These are phyloP conservation scores for Nemania sp. DNA, from an alignment of 2,329 filamentous ascomycete genomes.

Conservation along the genomic window DNA sequence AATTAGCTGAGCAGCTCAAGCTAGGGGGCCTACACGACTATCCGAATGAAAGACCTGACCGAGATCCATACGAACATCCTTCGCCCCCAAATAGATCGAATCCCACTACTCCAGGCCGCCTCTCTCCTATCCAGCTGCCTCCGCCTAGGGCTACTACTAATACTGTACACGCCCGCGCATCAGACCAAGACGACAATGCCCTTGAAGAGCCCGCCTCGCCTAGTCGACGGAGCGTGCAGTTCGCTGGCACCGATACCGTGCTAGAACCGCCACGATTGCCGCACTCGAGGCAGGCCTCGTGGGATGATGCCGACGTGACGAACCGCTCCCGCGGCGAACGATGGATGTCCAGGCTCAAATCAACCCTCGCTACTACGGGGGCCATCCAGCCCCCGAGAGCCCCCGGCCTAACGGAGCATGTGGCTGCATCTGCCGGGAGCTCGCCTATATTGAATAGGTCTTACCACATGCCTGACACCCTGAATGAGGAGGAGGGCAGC, in stretches of 20 bases:
- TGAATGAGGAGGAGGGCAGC: slow-evolving; percentile 70
- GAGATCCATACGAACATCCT: slow-evolving; percentile 49
- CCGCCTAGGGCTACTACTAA: slow-evolving; percentile 38
- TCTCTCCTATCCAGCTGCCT: slow-evolving; percentile 39
- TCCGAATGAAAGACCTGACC: slow-evolving; percentile 53
- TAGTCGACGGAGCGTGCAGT: slow-evolving; percentile 79
- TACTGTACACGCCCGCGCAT: slow-evolving; percentile 21
- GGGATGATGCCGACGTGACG: slow-evolving; percentile 72
- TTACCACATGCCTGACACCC: slow-evolving; percentile 58
- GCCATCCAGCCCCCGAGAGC: slow-evolving; percentile 61
- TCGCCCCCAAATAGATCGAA: slow-evolving; percentile 44
- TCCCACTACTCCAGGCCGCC: slow-evolving; percentile 37
- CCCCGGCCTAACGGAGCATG: slow-evolving; percentile 52
- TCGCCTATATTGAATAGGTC: slow-evolving; percentile 63
- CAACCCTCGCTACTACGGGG: slow-evolving; percentile 71
- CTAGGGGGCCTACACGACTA: slow-evolving; percentile 53
- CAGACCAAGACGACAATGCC: slow-evolving; percentile 39
- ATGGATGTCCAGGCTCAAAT: slow-evolving; percentile 81
- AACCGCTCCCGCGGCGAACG: slow-evolving; percentile 71
- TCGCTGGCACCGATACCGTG: slow-evolving; percentile 68
- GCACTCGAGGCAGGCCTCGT: slow-evolving; percentile 73
- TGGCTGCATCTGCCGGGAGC: slow-evolving; percentile 56
- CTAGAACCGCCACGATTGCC: slow-evolving; percentile 59
- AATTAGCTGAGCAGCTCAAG: slow-evolving; percentile 36
- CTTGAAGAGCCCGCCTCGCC: slow-evolving; percentile 53